Percentiles rank a stretch among this genome's conserved stretches.
These are phyloP conservation scores for Suillus discolor DNA, from an alignment of 768 basidiomycete species.

Conservation along the genomic window DNA sequence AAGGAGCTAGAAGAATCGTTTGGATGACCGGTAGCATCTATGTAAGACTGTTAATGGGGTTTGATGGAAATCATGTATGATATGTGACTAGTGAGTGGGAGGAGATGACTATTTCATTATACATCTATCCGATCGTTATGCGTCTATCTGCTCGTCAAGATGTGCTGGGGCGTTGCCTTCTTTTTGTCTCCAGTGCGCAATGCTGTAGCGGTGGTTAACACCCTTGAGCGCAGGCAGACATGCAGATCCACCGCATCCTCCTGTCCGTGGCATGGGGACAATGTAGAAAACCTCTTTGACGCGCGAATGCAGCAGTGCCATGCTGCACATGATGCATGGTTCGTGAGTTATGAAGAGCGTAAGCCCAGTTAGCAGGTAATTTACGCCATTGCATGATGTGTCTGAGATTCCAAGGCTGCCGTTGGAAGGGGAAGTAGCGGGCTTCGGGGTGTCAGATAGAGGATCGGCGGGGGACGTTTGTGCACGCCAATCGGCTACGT, in stretches of 20 bases:
- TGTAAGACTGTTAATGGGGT: background rate
- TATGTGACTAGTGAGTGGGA: background rate
- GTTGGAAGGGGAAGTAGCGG: background rate
- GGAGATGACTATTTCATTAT: background rate
- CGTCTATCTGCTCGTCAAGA: conserved; percentile 32
- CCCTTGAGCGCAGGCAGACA: conserved; percentile 82
- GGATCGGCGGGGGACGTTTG: conserved; percentile 12
- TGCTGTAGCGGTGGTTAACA: conserved; percentile 86
- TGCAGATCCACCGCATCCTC: conserved; percentile 80
- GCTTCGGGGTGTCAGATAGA: background rate
- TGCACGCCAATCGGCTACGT: conserved; percentile 60
- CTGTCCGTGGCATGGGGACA: conserved; percentile 71
- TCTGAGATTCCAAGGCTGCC: conserved; percentile 15
- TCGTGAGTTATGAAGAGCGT: conserved; percentile 93
- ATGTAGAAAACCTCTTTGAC: conserved; percentile 85
- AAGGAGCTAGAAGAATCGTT: background rate
- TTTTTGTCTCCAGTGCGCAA: conserved; percentile 61
- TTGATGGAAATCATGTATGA: background rate
- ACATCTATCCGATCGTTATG: conserved; percentile 18
- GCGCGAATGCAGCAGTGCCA: conserved; percentile 95
- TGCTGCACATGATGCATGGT: conserved; percentile 97
- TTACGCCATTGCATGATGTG: conserved; percentile 57
- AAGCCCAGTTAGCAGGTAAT: conserved; percentile 86
- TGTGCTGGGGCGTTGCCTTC: conserved; percentile 1
- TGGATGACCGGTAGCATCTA: background rate